A percentile compares a stretch with the other conserved stretches of the same genome.
These are phyloP conservation scores for Barnettozyma botsteinii DNA, from an alignment of 805 yeast genomes.

Conservation along the genomic window DNA sequence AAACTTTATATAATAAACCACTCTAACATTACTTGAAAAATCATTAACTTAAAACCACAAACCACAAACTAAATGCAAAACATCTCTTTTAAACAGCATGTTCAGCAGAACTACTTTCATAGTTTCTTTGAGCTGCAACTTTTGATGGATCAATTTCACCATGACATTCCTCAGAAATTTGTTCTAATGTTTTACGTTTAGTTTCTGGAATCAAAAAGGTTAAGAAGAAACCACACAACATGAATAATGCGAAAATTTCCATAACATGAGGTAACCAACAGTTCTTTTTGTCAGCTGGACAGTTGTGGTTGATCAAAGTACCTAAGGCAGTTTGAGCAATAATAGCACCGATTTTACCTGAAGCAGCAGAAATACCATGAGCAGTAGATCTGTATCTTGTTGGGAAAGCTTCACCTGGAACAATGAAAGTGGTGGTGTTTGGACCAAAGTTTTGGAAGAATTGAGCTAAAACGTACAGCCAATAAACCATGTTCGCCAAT, in stretches of 20 bases:
- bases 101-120: slow-evolving; percentile 18
- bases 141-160: slow-evolving; percentile 62
- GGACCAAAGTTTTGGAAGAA: slow-evolving; percentile 93
- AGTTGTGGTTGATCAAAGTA: slow-evolving; percentile 73
- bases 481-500: slow-evolving; percentile 60
- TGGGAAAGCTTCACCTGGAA: slow-evolving; percentile 91
- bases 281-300: slow-evolving; percentile 48
- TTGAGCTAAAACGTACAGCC: slow-evolving; percentile 77
- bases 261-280: slow-evolving; percentile 90
- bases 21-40: too few relatives aligned
- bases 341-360: slow-evolving; percentile 90
- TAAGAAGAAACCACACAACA: slow-evolving; percentile 70
- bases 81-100: slow-evolving; percentile 9
- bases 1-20: too few relatives aligned
- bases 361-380: slow-evolving; percentile 90
- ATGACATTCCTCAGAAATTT: slow-evolving; percentile 73
- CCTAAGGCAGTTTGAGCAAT: slow-evolving; percentile 86
- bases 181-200: slow-evolving; percentile 85
- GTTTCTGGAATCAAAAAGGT: slow-evolving; percentile 81
- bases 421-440: slow-evolving; percentile 83
- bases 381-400: slow-evolving; percentile 95
- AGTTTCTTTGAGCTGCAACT: slow-evolving; percentile 13
- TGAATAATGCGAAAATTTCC: slow-evolving; percentile 90
- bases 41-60: too few relatives aligned
- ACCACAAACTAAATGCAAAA: background rate